These are phyloP conservation scores for Lentinus tigrinus DNA, from an alignment of 768 basidiomycete genomes.

Conservation along the genomic window DNA sequence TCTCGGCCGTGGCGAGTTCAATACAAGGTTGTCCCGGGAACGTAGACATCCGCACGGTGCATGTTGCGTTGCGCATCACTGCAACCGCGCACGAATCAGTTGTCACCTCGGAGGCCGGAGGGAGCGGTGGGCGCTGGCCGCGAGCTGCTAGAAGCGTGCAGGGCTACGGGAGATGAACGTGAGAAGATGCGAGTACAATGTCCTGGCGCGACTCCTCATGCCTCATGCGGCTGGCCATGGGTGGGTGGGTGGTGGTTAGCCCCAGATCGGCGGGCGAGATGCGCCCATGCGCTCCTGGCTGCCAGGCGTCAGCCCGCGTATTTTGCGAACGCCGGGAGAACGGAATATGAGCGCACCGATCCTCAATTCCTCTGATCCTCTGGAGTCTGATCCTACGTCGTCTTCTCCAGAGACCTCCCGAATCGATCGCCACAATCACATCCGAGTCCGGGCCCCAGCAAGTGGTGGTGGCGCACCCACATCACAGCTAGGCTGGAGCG, in stretches of 20 bases:
- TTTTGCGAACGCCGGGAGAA: not conserved
- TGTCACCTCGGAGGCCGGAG: too few species aligned
- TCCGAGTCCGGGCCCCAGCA: not conserved
- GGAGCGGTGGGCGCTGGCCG: not conserved
- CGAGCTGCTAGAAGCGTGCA: not conserved
- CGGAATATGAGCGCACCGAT: constrained; percentile 1
- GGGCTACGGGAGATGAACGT: constrained; percentile 11
- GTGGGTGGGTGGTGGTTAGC: too few species aligned
- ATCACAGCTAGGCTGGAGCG: constrained; percentile 4
- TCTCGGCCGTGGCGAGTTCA: too few species aligned
- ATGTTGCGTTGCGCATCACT: too few species aligned
- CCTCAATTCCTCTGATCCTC: too few species aligned
- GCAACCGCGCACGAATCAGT: too few species aligned
- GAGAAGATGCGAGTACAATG: constrained; percentile 6
- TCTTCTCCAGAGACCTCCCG: too few species aligned
- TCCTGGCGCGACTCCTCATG: not conserved
- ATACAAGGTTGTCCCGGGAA: too few species aligned
- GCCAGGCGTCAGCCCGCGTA: not conserved
- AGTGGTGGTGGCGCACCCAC: too few species aligned
- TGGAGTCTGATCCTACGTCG: too few species aligned
- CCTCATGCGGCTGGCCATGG: too few species aligned
- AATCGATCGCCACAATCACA: not conserved
- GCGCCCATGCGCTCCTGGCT: not conserved
- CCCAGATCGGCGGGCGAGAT: not conserved
- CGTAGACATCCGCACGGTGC: too few species aligned